These are phyloP conservation scores for Phytopythium kandeliae DNA, from an alignment of 352 stramenopile species.

Conservation along the genomic window DNA sequence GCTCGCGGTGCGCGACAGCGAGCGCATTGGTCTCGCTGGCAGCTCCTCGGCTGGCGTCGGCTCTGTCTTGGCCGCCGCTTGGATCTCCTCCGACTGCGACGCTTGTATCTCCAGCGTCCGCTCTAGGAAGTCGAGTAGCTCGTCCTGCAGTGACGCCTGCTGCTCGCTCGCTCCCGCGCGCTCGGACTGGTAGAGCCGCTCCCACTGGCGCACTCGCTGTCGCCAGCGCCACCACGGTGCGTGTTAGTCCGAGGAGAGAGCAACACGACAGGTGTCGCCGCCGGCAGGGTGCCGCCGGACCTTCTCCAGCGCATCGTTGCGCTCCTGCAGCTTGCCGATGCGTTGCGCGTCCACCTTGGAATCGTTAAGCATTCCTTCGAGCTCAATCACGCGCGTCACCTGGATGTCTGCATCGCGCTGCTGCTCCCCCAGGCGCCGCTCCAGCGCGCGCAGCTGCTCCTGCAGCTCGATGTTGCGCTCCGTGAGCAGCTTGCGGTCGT, in stretches of 20 bases:
- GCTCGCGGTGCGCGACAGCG: conserved; percentile 2
- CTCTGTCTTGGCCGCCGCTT: background rate
- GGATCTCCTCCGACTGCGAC: background rate
- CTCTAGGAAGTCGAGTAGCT: conserved; percentile 49
- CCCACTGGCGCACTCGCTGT: conserved; percentile 55
- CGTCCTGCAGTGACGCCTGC: conserved; percentile 43
- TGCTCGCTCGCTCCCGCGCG: conserved; percentile 21
- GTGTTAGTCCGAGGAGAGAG: background rate
- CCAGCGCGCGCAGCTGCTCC: conserved; percentile 37
- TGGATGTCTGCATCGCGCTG: conserved; percentile 55
- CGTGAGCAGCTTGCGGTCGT: conserved; percentile 71
- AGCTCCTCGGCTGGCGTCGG: background rate
- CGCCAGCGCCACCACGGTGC: background rate
- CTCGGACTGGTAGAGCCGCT: conserved; percentile 45
- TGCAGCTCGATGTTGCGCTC: conserved; percentile 82
- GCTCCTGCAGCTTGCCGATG: conserved; percentile 23
- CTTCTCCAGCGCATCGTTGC: conserved; percentile 40
- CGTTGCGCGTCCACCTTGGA: conserved; percentile 31
- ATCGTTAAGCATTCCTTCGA: conserved; percentile 51
- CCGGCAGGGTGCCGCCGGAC: conserved; percentile 12
- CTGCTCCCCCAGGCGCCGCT: conserved; percentile 37
- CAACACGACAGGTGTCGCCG: background rate
- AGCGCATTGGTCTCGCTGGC: background rate
- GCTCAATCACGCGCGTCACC: conserved; percentile 49
- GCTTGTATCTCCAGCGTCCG: conserved; percentile 17